Evolutionary conservation across 495 filamentous ascomycete species (phyloP).

Genomic region (Neurospora sp.): DNA sequence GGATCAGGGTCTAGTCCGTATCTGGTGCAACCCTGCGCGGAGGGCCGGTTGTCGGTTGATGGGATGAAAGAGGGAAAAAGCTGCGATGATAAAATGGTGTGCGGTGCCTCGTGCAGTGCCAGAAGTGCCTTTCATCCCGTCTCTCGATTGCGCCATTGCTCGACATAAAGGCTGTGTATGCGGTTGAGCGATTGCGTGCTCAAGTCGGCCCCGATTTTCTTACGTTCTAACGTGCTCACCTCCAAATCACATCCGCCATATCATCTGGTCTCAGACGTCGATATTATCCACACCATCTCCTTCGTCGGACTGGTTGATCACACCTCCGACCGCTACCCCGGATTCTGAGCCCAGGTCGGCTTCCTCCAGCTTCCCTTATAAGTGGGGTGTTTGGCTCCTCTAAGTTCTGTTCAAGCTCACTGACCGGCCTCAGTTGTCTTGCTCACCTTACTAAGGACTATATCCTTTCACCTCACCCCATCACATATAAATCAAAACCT

Average conservation of each 20-base stretch:
- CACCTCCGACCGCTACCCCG: neutral
- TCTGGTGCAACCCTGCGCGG: neutral
- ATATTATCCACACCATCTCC: neutral
- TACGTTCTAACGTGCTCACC: neutral
- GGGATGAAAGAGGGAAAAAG: neutral
- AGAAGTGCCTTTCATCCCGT: neutral
- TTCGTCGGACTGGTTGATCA: neutral
- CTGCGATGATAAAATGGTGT: neutral
- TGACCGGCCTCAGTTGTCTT: neutral
- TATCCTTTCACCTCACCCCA: neutral
- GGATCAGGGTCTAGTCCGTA: neutral
- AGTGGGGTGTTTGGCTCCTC: neutral
- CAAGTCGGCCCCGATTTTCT: neutral
- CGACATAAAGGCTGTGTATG: neutral
- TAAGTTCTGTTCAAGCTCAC: neutral
- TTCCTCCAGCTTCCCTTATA: neutral
- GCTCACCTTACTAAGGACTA: neutral
- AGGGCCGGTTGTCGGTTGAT: neutral
- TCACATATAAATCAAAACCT: neutral
- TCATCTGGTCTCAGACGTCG: neutral
- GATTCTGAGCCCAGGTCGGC: neutral
- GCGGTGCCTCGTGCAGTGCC: neutral
- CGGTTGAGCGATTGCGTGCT: neutral
- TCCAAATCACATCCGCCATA: neutral
- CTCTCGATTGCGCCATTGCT: neutral